Evolutionary conservation across 139 green algal species (phyloP), one percentile per base, ranked within the genome.

Genomic region (Tetraselmis chui): DNA sequence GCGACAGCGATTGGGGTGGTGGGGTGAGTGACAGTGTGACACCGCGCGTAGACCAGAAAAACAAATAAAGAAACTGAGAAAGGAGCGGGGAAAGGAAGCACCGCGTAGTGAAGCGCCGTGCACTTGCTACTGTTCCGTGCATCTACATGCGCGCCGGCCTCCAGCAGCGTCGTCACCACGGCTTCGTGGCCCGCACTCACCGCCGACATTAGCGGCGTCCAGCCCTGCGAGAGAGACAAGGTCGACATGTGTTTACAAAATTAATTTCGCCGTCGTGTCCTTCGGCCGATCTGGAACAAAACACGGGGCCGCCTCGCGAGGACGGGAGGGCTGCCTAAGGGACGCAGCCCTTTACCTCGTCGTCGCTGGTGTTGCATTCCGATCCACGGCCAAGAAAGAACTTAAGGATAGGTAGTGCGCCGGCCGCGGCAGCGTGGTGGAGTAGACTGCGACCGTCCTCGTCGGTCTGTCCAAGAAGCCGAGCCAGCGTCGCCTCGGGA

Each of bases 71-170:
- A n/a, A 31, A 75, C 29, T 2, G 22, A 24, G 81, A 22, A 29
- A 1, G 59, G 26, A 32, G n/a, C 18, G 1, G 1, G 11, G 26
- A 0, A 2, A 30, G 31, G 18, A 30, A 83, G 45, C 76, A 92
- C 90, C 27, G 91, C 91, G 59, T 95, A 95, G 76, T 95, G 92
- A 32, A 93, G 78, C 0, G 91, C 32, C 26, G 86, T 92, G n/a
- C 88, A 85, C 0, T 88, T 87, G 22, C 88, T 83, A 18, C 76
- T 88, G 67, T 87, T 95, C n/a, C 81, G 67, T 0, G 78, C 45
- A 30, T 87, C 81, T 0, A 87, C 81, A 31, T 90, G 82, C 1
- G 89, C 92, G 1, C 86, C 89, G 2, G 89, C 79, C 5, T 82
- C 75, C 0, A 94, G 79, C 31, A 95, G 86, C 45, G 84, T 59